Evolutionary conservation across 2,329 filamentous ascomycete genomes (phyloP), one percentile per base, ranked within the genome.

Genomic region (Westerdykella sp.): DNA sequence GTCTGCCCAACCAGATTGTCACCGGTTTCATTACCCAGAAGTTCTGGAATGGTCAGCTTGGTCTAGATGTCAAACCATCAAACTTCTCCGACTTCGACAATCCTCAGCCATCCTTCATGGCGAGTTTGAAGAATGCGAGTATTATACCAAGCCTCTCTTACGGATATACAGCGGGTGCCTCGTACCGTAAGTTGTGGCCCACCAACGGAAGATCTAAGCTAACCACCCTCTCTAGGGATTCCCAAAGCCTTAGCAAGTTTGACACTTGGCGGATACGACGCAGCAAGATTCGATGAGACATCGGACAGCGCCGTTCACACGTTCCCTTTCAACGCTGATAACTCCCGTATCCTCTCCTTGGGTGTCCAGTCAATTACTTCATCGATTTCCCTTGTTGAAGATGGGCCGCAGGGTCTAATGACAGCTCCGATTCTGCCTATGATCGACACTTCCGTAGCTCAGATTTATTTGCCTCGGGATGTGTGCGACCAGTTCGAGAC

Each of bases 221-320:
- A 28, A 28, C 25, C 9, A 6, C 25, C 11, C 11, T 28, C 11
- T 10, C 25, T 28, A 28, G 25, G 25, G 11, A 9, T 5, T 3
- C 25, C 25, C 25, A 28, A 28, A 28, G 25, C 25, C 7, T 28
- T 28, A 28, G 52, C 42, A 15, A 60, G 50, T 37, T 49, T 66
- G 11, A 59, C 55, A 1, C 47, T 68, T 2, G 63, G 65, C 15
- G 65, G 65, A 5, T 67, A 60, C 39, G 63, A 67, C 42, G 31
- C 43, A 12, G 51, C 52, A 0, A 51, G 59, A 14, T 48, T 59
- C 40, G 45, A 42, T 13, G 18, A 42, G 1, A 47, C 48, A 10
- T 10, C 25, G 11, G 25, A 28, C 7, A 44, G 42, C 22, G 32
- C 48, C 3, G 9, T 28, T 7, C 25, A 28, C 25, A 36, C 30